Conservation (phyloP, 306 rosid genomes). For the Casuarina glauca region DNA sequence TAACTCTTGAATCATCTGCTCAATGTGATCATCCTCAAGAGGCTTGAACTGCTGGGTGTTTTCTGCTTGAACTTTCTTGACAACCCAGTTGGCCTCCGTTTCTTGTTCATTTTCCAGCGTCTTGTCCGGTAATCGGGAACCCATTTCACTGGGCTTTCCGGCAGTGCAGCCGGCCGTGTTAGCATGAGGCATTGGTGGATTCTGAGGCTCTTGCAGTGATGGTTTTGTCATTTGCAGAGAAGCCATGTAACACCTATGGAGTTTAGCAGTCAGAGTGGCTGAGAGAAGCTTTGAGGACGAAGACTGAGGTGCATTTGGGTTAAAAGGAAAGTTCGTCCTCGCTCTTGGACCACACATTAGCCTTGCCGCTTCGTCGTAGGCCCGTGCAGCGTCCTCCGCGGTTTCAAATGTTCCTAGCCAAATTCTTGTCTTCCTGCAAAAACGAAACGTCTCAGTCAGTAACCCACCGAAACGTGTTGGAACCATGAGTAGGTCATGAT, state of each 20-base stretch:
- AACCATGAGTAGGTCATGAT: background rate
- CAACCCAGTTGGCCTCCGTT: constrained; percentile 43
- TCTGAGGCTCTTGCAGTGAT: constrained; percentile 44
- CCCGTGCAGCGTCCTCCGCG: constrained; percentile 91
- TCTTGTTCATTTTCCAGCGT: constrained; percentile 31
- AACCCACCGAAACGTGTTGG: constrained; percentile 12
- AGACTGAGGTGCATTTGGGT: constrained; percentile 66
- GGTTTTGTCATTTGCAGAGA: constrained; percentile 75
- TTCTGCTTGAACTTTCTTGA: constrained; percentile 61
- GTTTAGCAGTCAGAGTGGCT: constrained; percentile 80
- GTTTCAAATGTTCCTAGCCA: constrained; percentile 98
- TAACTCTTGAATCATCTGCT: constrained; percentile 91
- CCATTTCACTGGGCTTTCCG: constrained; percentile 20
- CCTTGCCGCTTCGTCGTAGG: constrained; percentile 94
- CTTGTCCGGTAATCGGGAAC: constrained; percentile 32
- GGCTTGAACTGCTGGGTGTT: constrained; percentile 45
- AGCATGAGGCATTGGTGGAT: constrained; percentile 20
- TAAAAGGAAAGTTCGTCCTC: constrained; percentile 81
- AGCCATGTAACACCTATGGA: constrained; percentile 86
- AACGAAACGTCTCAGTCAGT: constrained; percentile 7
- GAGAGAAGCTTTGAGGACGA: constrained; percentile 90
- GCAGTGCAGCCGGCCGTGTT: constrained; percentile 27
- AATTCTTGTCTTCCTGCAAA: constrained; percentile 84
- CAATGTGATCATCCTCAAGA: constrained; percentile 83
- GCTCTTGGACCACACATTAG: constrained; percentile 92